Evolutionary conservation across 2,329 filamentous ascomycete species (phyloP).

Genomic region (Verticillium longisporum): DNA sequence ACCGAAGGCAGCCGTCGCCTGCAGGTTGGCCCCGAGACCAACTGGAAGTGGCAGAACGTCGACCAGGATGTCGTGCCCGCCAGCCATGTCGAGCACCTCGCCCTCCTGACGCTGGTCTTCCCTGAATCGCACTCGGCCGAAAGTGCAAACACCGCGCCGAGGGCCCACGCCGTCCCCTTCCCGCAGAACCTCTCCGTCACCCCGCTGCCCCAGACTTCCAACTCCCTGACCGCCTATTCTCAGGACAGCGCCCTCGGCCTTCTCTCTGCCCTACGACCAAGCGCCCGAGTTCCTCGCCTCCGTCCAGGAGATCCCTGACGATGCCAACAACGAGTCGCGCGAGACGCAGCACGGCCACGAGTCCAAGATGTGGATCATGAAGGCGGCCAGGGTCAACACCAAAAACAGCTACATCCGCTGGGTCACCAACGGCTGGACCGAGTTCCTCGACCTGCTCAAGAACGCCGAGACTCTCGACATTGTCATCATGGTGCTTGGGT

Average conservation of each 20-base stretch:
- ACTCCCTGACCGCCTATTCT: conserved; percentile 73
- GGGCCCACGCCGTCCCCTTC: conserved; percentile 59
- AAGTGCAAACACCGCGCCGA: conserved; percentile 62
- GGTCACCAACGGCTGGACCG: conserved; percentile 73
- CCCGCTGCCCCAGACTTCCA: conserved; percentile 73
- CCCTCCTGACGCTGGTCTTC: conserved; percentile 85
- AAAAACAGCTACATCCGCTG: conserved; percentile 62
- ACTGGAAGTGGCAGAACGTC: conserved; percentile 83
- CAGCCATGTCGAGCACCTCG: conserved; percentile 58
- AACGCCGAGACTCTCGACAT: conserved; percentile 97
- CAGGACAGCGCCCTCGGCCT: conserved; percentile 82
- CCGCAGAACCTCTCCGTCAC: conserved; percentile 70
- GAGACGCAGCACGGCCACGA: conserved; percentile 53
- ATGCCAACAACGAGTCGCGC: conserved; percentile 43
- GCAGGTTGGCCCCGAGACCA: conserved; percentile 65
- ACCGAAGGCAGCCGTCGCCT: conserved; percentile 73
- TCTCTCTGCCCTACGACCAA: conserved; percentile 69
- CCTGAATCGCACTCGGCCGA: conserved; percentile 67
- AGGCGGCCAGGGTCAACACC: conserved; percentile 65
- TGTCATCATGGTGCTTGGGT: conserved; percentile 93
- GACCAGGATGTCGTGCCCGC: conserved; percentile 43
- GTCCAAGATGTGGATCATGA: conserved; percentile 95
- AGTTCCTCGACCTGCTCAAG: conserved; percentile 71
- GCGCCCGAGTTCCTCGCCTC: conserved; percentile 68
- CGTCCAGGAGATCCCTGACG: conserved; percentile 76